Percentiles rank a stretch among this genome's conserved stretches.
These are phyloP conservation scores for Blastobotrys raffinosifermentans DNA, from an alignment of 1,139 yeast genomes.

Conservation along the genomic window DNA sequence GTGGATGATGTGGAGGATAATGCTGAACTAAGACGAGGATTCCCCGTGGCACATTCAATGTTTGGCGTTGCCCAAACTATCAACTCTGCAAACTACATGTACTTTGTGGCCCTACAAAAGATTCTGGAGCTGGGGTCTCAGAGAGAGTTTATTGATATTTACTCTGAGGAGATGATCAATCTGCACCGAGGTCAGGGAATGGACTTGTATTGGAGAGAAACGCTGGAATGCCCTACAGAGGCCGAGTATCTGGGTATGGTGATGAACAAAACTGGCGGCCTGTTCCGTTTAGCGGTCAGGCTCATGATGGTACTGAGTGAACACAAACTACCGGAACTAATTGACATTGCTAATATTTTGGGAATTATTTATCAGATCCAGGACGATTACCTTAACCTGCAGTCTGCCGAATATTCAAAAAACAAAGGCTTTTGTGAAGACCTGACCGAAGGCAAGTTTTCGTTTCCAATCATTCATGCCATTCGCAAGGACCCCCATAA, in stretches of 20 bases:
- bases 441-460: slow-evolving; percentile 80
- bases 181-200: slow-evolving; percentile 86
- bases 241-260: slow-evolving; percentile 74
- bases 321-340: slow-evolving; percentile 29
- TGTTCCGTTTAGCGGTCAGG: slow-evolving; percentile 66
- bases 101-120: slow-evolving; percentile 60
- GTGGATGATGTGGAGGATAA: slow-evolving; percentile 87
- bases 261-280: slow-evolving; percentile 82
- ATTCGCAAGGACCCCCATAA: slow-evolving; percentile 36
- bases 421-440: slow-evolving; percentile 87
- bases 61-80: slow-evolving; percentile 76
- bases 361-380: slow-evolving; percentile 80
- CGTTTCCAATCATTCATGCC: slow-evolving; percentile 76
- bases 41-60: slow-evolving; percentile 67
- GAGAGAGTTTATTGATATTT: slow-evolving; percentile 34
- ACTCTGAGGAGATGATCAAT: slow-evolving; percentile 67
- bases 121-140: slow-evolving; percentile 34
- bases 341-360: slow-evolving; percentile 65
- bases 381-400: slow-evolving; percentile 71
- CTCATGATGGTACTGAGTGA: slow-evolving; percentile 44
- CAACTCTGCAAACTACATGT: slow-evolving; percentile 77
- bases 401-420: slow-evolving; percentile 44
- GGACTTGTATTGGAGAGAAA: slow-evolving; percentile 84
- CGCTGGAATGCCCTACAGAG: slow-evolving; percentile 55
- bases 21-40: slow-evolving; percentile 65